These are phyloP conservation scores for Chlorophyllum brunneum DNA, from an alignment of 768 basidiomycete species.

Conservation along the genomic window DNA sequence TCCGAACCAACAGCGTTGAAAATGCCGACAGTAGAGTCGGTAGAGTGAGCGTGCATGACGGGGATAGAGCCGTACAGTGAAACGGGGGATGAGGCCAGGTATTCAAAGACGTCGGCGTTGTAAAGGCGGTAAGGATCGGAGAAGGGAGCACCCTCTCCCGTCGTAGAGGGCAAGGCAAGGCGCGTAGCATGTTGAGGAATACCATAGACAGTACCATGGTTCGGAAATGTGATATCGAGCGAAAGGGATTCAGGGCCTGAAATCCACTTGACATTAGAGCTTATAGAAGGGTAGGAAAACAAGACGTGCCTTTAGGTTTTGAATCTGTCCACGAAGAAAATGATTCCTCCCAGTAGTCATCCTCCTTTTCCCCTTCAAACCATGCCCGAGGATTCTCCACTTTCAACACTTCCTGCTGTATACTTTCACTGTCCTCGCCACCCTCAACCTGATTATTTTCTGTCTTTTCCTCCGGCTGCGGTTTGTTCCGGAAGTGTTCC, in stretches of 20 bases:
- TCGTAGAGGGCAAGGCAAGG: slow-evolving; percentile 84
- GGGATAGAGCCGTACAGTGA: slow-evolving; percentile 92
- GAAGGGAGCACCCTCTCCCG: slow-evolving; percentile 72
- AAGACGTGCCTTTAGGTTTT: slow-evolving; percentile 86
- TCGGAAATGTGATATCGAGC: slow-evolving; percentile 90
- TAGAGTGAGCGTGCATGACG: slow-evolving; percentile 88
- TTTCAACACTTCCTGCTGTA: slow-evolving; percentile 57
- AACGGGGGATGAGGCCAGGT: slow-evolving; percentile 73
- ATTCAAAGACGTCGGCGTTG: slow-evolving; percentile 96
- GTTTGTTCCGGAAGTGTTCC: slow-evolving; percentile 90
- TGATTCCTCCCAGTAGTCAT: slow-evolving; percentile 86
- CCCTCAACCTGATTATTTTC: slow-evolving; percentile 41
- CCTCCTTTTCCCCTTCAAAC: slow-evolving; percentile 88
- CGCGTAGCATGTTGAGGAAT: slow-evolving; percentile 95
- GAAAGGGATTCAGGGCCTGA: slow-evolving; percentile 92
- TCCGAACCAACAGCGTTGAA: slow-evolving; percentile 89
- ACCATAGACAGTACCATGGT: slow-evolving; percentile 87
- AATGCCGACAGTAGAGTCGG: slow-evolving; percentile 83
- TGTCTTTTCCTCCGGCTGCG: slow-evolving; percentile 36
- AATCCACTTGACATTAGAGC: slow-evolving; percentile 1
- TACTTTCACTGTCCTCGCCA: slow-evolving; percentile 38
- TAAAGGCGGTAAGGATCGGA: slow-evolving; percentile 92
- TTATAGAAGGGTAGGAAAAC: not conserved
- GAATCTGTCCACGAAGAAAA: slow-evolving; percentile 86
- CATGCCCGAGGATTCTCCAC: slow-evolving; percentile 54